Evolutionary conservation across 2,329 filamentous ascomycete genomes (phyloP).

Genomic region (Stemphylium vesicarium): DNA sequence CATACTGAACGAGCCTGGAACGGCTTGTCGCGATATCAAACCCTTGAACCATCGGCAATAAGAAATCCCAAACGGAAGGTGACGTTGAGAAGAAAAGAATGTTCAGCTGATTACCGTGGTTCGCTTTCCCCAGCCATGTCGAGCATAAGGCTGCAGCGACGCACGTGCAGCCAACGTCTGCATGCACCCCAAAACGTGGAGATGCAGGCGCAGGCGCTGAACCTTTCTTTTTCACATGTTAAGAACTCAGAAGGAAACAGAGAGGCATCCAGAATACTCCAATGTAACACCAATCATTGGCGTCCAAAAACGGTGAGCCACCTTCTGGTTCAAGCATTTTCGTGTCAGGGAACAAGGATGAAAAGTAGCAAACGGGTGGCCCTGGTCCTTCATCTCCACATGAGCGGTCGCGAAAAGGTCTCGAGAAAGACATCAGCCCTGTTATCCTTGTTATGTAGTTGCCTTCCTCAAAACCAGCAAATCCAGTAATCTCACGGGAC

Average conservation of each 20-base stretch:
- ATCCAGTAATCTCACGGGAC: background rate
- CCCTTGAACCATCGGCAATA: background rate
- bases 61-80: background rate
- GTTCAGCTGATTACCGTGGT: background rate
- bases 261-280: background rate
- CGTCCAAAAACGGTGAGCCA: background rate
- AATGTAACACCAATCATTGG: conserved; percentile 3
- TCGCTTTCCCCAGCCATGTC: conserved; percentile 2
- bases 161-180: conserved; percentile 3
- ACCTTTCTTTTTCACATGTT: background rate
- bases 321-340: background rate
- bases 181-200: conserved; percentile 3
- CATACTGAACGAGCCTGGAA: background rate
- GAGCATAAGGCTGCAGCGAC: conserved; percentile 3
- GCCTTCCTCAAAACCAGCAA: background rate
- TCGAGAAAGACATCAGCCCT: background rate
- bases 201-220: background rate
- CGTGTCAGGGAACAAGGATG: background rate
- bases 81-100: background rate
- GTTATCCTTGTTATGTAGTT: background rate
- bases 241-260: background rate
- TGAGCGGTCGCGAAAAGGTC: background rate
- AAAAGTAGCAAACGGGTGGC: background rate
- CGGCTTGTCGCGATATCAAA: background rate
- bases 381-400: conserved; percentile 10